Evolutionary conservation across 1,139 yeast species (phyloP).

Genomic region (Geotrichum histeridarum): DNA sequence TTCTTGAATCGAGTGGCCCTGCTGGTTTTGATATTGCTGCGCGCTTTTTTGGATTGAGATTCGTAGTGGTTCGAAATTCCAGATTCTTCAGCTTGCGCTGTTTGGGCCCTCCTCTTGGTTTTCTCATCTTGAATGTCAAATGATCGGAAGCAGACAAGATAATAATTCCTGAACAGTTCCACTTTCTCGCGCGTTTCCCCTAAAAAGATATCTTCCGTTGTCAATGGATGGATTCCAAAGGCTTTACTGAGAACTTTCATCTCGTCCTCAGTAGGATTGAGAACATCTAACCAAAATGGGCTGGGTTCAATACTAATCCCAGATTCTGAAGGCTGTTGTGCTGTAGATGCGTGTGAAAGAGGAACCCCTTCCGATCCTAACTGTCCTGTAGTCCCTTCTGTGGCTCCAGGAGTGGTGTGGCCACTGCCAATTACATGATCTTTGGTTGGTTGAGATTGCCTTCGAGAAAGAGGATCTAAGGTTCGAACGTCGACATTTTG

Average conservation of each 20-base stretch:
- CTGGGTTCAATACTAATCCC: slow-evolving; percentile 22
- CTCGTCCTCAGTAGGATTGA: slow-evolving; percentile 92
- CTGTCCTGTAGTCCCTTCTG: too few relatives aligned
- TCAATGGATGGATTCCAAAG: slow-evolving; percentile 90
- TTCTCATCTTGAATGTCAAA: slow-evolving; percentile 20
- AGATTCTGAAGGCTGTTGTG: not conserved
- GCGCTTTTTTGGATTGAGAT: not conserved
- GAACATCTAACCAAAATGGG: slow-evolving; percentile 89
- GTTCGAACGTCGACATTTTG: too few relatives aligned
- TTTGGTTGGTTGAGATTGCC: not conserved
- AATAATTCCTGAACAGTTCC: slow-evolving; percentile 81
- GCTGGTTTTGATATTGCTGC: not conserved
- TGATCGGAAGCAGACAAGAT: slow-evolving; percentile 78
- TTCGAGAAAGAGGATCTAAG: not conserved
- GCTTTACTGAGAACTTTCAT: slow-evolving; percentile 89
- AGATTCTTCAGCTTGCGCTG: slow-evolving; percentile 11
- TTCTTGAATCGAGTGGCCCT: slow-evolving; percentile 39
- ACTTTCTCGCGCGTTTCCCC: slow-evolving; percentile 96
- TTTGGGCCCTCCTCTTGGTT: slow-evolving; percentile 8
- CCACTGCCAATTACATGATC: not conserved
- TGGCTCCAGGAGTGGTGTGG: not conserved
- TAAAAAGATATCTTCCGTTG: slow-evolving; percentile 89
- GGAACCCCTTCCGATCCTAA: too few relatives aligned
- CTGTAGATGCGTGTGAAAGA: not conserved
- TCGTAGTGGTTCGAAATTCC: slow-evolving; percentile 1